phyloP scores from a whole-genome alignment of 495 filamentous ascomycete genomes.

The Lasiosphaeria miniovina region DNA sequence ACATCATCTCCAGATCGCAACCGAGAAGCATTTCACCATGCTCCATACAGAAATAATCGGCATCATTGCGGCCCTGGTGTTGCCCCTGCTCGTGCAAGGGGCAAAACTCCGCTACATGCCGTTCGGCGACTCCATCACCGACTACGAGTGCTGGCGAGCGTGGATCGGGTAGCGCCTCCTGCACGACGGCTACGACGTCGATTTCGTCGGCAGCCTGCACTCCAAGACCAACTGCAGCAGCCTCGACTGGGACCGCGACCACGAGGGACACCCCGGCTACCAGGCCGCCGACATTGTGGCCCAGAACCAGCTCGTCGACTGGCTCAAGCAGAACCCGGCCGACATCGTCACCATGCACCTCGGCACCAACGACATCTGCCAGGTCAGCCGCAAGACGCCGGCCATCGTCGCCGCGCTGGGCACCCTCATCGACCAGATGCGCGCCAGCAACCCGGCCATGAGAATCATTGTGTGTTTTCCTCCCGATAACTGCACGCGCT shows the following conservation, averaged over 20 bases:
- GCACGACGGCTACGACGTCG: constrained; percentile 38
- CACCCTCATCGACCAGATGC: constrained; percentile 45
- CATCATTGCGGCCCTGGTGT: no score
- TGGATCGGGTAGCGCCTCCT: constrained; percentile 46
- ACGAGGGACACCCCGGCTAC: constrained; percentile 55
- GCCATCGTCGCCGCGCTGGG: constrained; percentile 48
- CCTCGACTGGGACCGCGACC: constrained; percentile 44
- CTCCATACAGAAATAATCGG: no score
- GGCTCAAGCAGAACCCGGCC: constrained; percentile 46
- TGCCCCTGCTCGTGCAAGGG: constrained; percentile 21
- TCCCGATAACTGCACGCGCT: no score
- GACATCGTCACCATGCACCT: constrained; percentile 53
- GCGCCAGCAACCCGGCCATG: constrained; percentile 44
- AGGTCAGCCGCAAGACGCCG: constrained; percentile 37
- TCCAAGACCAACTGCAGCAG: constrained; percentile 38
- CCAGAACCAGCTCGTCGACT: constrained; percentile 46
- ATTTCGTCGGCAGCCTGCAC: constrained; percentile 47
- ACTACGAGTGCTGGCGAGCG: constrained; percentile 49
- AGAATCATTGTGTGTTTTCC: constrained; percentile 47
- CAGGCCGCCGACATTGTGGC: constrained; percentile 49
- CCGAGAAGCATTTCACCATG: no score
- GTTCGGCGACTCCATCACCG: constrained; percentile 52
- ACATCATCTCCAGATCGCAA: no score
- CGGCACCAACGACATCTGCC: constrained; percentile 52
- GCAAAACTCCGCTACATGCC: constrained; percentile 44